A percentile compares a stretch with the other conserved stretches of the same genome.
These are phyloP conservation scores for Trichoderma harzianum DNA, from an alignment of 2,329 filamentous ascomycete species.

Conservation along the genomic window DNA sequence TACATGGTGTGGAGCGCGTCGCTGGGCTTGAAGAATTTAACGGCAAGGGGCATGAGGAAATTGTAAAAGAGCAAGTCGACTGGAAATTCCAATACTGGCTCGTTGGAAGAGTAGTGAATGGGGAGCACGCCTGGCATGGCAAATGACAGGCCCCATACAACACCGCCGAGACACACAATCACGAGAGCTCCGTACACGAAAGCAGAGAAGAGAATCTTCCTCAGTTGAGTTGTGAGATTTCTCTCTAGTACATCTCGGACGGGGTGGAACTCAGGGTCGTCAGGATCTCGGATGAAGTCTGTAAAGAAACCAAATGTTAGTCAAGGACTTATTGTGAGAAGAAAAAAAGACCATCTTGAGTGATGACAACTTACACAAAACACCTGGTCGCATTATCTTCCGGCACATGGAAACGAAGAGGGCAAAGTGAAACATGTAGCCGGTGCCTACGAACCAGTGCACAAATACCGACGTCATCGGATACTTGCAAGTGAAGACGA, in stretches of 20 bases:
- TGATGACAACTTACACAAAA: conserved; percentile 66
- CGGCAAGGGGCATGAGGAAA: conserved; percentile 84
- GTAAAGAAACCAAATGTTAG: neutral
- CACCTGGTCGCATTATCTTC: conserved; percentile 92
- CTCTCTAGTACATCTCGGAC: conserved; percentile 95
- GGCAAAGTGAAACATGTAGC: conserved; percentile 99
- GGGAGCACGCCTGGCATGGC: conserved; percentile 71
- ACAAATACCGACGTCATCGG: conserved; percentile 92
- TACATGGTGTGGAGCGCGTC: conserved; percentile 83
- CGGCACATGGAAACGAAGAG: conserved; percentile 98
- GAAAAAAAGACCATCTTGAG: neutral
- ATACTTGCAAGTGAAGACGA: conserved; percentile 72
- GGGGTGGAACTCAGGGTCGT: conserved; percentile 96
- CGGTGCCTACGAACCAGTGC: conserved; percentile 98
- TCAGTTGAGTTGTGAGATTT: conserved; percentile 84
- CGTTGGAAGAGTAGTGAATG: conserved; percentile 88
- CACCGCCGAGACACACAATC: conserved; percentile 87
- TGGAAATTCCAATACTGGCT: conserved; percentile 90
- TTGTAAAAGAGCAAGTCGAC: conserved; percentile 95
- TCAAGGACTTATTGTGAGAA: neutral
- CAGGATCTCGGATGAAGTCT: conserved; percentile 97
- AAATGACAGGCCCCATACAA: conserved; percentile 84
- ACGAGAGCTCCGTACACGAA: conserved; percentile 93
- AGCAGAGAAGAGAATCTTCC: conserved; percentile 94
- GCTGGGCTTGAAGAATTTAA: conserved; percentile 80